These are phyloP conservation scores for Fusarium sp. DNA, from an alignment of 2,329 filamentous ascomycete species.

Conservation along the genomic window DNA sequence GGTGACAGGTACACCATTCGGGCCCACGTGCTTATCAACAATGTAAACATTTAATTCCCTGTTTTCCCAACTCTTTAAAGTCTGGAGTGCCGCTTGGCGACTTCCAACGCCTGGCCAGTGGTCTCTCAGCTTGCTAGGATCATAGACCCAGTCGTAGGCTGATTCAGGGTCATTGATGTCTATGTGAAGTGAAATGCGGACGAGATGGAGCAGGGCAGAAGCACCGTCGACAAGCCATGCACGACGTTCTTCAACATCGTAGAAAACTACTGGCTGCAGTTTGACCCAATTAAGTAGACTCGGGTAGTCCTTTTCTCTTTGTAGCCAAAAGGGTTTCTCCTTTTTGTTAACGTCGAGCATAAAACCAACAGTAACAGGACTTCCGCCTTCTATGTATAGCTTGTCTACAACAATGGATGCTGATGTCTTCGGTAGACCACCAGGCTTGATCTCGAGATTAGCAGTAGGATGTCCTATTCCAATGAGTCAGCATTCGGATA, in stretches of 20 bases:
- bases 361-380: conserved; percentile 1
- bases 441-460: background rate
- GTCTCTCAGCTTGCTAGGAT: background rate
- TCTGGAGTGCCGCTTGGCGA: conserved; percentile 7
- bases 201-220: conserved; percentile 25
- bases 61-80: conserved; percentile 13
- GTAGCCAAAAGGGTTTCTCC: conserved; percentile 14
- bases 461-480: background rate
- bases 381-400: conserved; percentile 16
- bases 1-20: background rate
- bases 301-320: conserved; percentile 17
- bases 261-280: conserved; percentile 1
- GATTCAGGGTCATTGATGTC: conserved; percentile 16
- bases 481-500: background rate
- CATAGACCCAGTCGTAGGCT: conserved; percentile 21
- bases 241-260: conserved; percentile 1
- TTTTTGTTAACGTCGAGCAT: conserved; percentile 12
- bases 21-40: background rate
- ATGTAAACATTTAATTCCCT: background rate
- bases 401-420: background rate
- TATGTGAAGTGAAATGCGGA: conserved; percentile 9
- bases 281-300: conserved; percentile 22
- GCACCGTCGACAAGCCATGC: conserved; percentile 24
- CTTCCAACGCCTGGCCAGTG: background rate
- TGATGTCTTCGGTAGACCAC: background rate